phyloP scores from a whole-genome alignment of 768 basidiomycete genomes.

The Lactarius indigo region DNA sequence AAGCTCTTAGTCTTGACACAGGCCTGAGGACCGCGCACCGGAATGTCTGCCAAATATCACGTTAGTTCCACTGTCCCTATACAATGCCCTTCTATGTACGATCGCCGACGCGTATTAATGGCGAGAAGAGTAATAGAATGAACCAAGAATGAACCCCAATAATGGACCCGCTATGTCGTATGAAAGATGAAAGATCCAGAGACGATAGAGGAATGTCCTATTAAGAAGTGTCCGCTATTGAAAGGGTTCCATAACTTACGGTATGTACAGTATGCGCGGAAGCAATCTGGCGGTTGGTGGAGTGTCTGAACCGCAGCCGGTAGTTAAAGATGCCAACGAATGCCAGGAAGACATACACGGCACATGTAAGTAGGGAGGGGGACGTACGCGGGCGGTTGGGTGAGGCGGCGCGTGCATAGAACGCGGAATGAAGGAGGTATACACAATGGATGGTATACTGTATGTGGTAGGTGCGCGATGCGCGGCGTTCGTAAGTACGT shows the following conservation, averaged over 20 bases:
- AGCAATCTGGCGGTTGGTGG: neutral
- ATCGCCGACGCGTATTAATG: neutral
- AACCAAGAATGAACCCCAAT: neutral
- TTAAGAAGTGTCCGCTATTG: constrained; percentile 5
- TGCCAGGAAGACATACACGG: neutral
- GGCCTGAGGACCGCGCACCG: neutral
- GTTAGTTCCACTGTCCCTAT: neutral
- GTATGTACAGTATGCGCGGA: constrained; percentile 5
- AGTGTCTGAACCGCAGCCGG: neutral
- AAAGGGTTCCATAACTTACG: constrained; percentile 7
- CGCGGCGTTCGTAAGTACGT: constrained; percentile 20
- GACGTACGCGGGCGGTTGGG: neutral
- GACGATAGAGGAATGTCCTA: constrained; percentile 11
- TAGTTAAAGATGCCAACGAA: neutral
- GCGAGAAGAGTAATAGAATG: neutral
- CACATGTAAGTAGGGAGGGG: neutral
- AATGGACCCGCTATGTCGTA: constrained; percentile 12
- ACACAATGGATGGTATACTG: constrained; percentile 19
- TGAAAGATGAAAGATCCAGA: constrained; percentile 22
- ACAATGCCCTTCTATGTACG: neutral
- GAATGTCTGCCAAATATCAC: neutral
- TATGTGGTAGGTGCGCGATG: constrained; percentile 3
- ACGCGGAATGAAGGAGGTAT: constrained; percentile 11
- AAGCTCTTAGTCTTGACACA: neutral
- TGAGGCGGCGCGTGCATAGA: constrained; percentile 4